Conservation (phyloP, 805 yeast genomes). For the Suhomyces pyralidae region DNA sequence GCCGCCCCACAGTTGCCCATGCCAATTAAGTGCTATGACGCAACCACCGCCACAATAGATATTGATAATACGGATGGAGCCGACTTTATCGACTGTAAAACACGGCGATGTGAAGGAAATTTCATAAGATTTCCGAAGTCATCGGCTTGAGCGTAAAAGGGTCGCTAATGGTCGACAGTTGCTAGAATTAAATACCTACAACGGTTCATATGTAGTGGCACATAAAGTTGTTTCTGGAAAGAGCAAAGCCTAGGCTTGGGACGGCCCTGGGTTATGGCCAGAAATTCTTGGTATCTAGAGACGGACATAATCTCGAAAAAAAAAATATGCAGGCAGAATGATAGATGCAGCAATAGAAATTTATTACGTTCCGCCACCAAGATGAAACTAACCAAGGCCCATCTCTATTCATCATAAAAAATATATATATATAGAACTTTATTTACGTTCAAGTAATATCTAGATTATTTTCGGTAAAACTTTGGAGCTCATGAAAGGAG, state of each 20-base stretch:
- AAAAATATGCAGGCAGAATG: neutral
- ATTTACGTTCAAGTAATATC: neutral
- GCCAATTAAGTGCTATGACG: neutral
- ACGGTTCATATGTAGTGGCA: neutral
- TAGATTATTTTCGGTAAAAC: neutral
- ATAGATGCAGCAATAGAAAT: neutral
- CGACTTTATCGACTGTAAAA: neutral
- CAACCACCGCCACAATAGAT: neutral
- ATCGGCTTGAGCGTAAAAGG: neutral
- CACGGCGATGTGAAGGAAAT: neutral
- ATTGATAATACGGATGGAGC: neutral
- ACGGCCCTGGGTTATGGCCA: neutral
- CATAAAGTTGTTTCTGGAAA: neutral
- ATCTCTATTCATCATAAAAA: neutral
- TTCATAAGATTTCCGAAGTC: neutral
- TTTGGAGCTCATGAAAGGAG: neutral
- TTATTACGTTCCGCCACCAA: neutral
- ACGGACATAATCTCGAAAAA: neutral
- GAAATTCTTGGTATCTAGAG: neutral
- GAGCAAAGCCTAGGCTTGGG: neutral
- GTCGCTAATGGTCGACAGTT: neutral
- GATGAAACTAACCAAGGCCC: neutral
- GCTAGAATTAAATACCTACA: neutral
- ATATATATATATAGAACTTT: neutral
- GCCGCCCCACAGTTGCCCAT: neutral